These are phyloP conservation scores for Colletotrichum limetticola DNA, from an alignment of 2,329 filamentous ascomycete species.

Conservation along the genomic window DNA sequence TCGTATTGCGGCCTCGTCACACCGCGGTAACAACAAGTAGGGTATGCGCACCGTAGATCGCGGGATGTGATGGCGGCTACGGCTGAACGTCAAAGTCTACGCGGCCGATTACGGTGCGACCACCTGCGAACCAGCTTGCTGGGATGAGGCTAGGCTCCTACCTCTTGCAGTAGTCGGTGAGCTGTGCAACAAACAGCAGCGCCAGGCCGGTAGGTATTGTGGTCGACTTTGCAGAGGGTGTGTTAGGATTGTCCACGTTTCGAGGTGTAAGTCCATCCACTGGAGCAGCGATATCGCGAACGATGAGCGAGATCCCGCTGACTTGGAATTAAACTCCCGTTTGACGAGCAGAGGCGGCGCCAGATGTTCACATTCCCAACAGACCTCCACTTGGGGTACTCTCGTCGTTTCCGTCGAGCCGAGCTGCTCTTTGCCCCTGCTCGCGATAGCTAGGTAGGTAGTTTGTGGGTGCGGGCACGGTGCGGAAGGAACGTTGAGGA, in stretches of 20 bases:
- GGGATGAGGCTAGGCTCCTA: slow-evolving; percentile 16
- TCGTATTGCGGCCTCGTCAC: not conserved
- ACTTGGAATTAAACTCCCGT: not conserved
- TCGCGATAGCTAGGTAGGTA: not conserved
- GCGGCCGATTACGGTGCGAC: slow-evolving; percentile 12
- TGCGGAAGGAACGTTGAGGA: not conserved
- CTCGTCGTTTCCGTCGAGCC: not conserved
- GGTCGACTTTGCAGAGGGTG: not conserved
- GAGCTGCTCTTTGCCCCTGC: not conserved
- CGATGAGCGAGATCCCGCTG: not conserved
- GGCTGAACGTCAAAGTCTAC: slow-evolving; percentile 13
- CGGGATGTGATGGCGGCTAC: slow-evolving; percentile 17
- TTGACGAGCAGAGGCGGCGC: not conserved
- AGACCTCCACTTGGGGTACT: not conserved
- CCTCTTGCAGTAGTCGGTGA: slow-evolving; percentile 6
- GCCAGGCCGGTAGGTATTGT: not conserved
- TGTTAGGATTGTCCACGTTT: slow-evolving; percentile 9
- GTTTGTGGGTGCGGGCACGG: not conserved
- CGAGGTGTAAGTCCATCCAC: not conserved
- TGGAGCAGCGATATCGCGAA: not conserved
- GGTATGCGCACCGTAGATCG: slow-evolving; percentile 15
- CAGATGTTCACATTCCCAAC: not conserved
- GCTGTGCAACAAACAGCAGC: not conserved
- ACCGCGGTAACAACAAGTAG: slow-evolving; percentile 9
- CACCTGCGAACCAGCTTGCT: slow-evolving; percentile 20